phyloP scores from a whole-genome alignment of 1,284 basidiomycete genomes.

The Malassezia nana region DNA sequence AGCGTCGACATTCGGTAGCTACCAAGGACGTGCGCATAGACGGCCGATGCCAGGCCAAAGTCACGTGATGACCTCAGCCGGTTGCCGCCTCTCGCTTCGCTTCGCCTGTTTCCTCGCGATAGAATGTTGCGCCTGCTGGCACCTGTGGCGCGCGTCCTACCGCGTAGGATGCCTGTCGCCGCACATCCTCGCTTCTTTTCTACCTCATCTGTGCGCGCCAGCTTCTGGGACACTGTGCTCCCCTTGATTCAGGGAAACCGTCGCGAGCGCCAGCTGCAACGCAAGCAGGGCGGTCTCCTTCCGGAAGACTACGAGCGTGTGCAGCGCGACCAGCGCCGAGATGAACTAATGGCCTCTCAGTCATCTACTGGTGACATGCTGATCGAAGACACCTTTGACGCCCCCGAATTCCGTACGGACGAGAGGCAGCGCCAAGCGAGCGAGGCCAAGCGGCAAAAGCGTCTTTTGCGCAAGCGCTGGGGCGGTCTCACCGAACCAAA shows the following conservation, averaged over 20 bases:
- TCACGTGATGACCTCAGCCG: background rate
- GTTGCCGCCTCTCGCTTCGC: background rate
- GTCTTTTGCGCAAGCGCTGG: constrained; percentile 36
- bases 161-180: background rate
- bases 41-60: too few relatives aligned
- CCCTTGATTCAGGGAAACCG: constrained; percentile 19
- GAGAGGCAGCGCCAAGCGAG: constrained; percentile 21
- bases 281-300: constrained; percentile 30
- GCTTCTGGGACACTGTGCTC: constrained; percentile 17
- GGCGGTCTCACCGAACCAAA: constrained; percentile 27
- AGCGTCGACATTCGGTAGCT: background rate
- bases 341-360: constrained; percentile 30
- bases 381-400: constrained; percentile 29
- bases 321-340: constrained; percentile 25
- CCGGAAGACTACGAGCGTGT: constrained; percentile 27
- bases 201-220: background rate
- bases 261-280: constrained; percentile 19
- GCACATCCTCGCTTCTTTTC: background rate
- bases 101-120: background rate
- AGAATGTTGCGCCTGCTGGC: constrained; percentile 12
- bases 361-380: constrained; percentile 35
- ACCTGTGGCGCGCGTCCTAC: constrained; percentile 4
- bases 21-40: background rate
- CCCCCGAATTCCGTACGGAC: constrained; percentile 22
- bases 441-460: constrained; percentile 22